Evolutionary conservation across 495 filamentous ascomycete genomes (phyloP), one percentile per base, ranked within the genome.

Genomic region (Bacidia rubella): DNA sequence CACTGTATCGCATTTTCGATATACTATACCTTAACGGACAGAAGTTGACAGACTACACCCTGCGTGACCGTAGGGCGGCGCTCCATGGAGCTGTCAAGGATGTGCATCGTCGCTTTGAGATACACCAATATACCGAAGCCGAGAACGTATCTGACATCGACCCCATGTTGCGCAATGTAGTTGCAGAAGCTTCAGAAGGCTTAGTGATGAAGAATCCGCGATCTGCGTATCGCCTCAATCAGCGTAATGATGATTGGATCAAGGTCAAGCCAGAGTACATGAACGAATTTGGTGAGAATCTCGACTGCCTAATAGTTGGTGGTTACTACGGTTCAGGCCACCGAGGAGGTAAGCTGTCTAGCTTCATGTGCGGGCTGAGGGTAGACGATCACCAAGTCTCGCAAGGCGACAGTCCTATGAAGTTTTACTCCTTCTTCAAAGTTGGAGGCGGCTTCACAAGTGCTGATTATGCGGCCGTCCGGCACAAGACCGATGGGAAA

Each of bases 211-310:
- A 98, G 69, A 97, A 95, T 60, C 92, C 92, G 3, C 74, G 84
- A 11, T 92, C 88, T 2, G 70, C 77, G 46, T 98, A 98, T 63
- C 77, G 81, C 23, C 71, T 95, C 26, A 95, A 95, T 64, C 85
- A 88, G 57, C 85, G 92, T 25, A 92, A 92, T 61, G 87, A 96
- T 60, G 85, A 94, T 70, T 98, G 92, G 92, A 86, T 97, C 72
- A 98, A 98, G 65, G 89, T 98, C 19, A 98, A 98, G 64, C 92
- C 92, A 3, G 92, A 98, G 54, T 98, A 98, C 67, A 96, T 98
- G 92, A 82, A 80, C 22, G 92, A 95, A 57, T 96, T 90, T 62
- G 92, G 92, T 52, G 92, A 98, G 67, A 86, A 82, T 4, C 77
- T 98, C 10, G 92, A 98, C 62, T 82, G 87, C 47, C 69, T 95